A percentile compares a stretch with the other conserved stretches of the same genome.
These are phyloP conservation scores for Ambrosia hybrid DNA, from an alignment of 140 eudicot species.

Conservation along the genomic window DNA sequence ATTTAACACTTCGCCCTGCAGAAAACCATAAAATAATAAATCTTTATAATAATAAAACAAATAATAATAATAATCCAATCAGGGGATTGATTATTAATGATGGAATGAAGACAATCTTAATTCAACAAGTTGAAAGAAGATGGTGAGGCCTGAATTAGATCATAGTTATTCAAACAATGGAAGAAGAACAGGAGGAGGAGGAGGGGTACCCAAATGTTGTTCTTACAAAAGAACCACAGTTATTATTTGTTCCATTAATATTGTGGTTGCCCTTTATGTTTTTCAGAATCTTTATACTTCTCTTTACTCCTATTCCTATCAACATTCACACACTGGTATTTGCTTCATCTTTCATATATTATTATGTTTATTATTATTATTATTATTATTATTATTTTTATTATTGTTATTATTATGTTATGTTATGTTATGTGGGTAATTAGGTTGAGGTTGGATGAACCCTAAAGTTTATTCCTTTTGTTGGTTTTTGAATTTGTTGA, in stretches of 20 bases:
- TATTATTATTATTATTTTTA: too few relatives aligned
- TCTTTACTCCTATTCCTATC: constrained; percentile 58
- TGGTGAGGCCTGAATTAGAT: constrained; percentile 71
- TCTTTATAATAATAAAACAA: too few relatives aligned
- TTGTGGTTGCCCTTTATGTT: constrained; percentile 76
- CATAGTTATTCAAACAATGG: constrained; percentile 44
- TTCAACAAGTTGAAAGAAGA: constrained; percentile 16
- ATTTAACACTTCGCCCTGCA: background rate
- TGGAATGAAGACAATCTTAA: constrained; percentile 55
- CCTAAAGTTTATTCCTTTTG: background rate
- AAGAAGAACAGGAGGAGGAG: constrained; percentile 61
- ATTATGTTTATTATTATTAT: background rate
- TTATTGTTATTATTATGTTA: too few relatives aligned
- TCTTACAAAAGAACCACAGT: constrained; percentile 79
- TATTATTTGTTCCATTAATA: constrained; percentile 75
- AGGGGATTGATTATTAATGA: constrained; percentile 29
- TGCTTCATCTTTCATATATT: background rate
- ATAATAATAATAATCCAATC: constrained; percentile 4
- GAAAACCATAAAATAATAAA: too few relatives aligned
- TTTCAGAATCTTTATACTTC: constrained; percentile 69
- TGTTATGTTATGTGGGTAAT: too few relatives aligned
- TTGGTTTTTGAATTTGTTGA: background rate
- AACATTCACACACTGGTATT: constrained; percentile 45
- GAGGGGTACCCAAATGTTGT: constrained; percentile 62
- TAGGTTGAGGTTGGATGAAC: background rate